Percentiles rank a stretch among this genome's conserved stretches.
Evolutionary conservation across 768 basidiomycete genomes (phyloP).

Genomic region (Lactarius pseudohatsudake): DNA sequence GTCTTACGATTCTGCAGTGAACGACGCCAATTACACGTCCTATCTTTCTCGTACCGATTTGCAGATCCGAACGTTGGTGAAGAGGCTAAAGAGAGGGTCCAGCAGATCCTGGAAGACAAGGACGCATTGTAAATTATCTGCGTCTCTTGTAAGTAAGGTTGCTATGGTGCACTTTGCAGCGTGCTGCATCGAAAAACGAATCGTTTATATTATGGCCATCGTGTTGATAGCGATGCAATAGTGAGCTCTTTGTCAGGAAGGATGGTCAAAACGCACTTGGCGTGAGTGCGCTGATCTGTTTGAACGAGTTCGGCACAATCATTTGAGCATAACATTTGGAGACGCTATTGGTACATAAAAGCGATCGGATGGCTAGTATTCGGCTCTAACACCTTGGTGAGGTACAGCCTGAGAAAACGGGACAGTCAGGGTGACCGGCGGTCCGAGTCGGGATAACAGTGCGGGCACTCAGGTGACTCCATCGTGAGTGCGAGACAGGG

Average conservation of each 20-base stretch:
- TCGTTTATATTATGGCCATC: not conserved
- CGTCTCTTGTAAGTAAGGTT: not conserved
- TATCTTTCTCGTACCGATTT: not conserved
- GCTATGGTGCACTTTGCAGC: not conserved
- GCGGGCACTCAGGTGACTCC: too few species aligned
- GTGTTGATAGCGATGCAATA: not conserved
- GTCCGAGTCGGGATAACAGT: not conserved
- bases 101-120: slow-evolving; percentile 31
- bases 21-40: not conserved
- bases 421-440: too few species aligned
- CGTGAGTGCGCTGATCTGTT: too few species aligned
- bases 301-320: too few species aligned
- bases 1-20: not conserved
- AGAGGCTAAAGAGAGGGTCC: slow-evolving; percentile 34
- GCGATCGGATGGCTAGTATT: too few species aligned
- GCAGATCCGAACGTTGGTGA: slow-evolving; percentile 34
- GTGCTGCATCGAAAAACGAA: not conserved
- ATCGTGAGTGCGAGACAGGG: not conserved
- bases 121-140: slow-evolving; percentile 25
- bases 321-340: too few species aligned
- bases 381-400: too few species aligned
- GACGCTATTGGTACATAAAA: too few species aligned
- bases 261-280: too few species aligned
- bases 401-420: too few species aligned
- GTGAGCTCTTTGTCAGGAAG: not conserved